These are phyloP conservation scores for Calycina marina DNA, from an alignment of 2,329 filamentous ascomycete species.

Conservation along the genomic window DNA sequence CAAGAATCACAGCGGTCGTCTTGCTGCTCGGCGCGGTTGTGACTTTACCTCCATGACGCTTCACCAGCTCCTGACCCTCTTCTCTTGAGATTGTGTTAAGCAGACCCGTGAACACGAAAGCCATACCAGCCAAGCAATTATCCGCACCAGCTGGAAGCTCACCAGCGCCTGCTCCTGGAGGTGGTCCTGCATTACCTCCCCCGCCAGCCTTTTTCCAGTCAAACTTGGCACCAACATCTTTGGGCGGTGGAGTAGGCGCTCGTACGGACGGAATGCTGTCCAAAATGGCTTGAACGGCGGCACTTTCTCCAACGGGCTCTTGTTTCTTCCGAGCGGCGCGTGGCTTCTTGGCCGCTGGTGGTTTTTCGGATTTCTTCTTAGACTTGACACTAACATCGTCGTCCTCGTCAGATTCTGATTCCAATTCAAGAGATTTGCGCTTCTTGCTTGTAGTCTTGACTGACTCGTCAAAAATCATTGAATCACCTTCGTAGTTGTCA, in stretches of 20 bases:
- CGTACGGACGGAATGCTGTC: slow-evolving; percentile 74
- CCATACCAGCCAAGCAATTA: slow-evolving; percentile 78
- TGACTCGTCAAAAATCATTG: slow-evolving; percentile 22
- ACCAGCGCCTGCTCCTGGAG: slow-evolving; percentile 45
- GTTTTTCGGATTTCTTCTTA: slow-evolving; percentile 19
- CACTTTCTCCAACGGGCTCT: slow-evolving; percentile 48
- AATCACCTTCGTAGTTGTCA: slow-evolving; percentile 30
- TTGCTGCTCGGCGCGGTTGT: slow-evolving; percentile 77
- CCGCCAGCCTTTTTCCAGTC: slow-evolving; percentile 57
- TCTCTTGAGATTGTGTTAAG: slow-evolving; percentile 69
- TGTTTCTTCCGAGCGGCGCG: slow-evolving; percentile 35
- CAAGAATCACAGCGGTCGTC: slow-evolving; percentile 86
- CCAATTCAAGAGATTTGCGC: slow-evolving; percentile 40
- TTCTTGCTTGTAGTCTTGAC: slow-evolving; percentile 31
- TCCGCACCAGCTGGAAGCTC: slow-evolving; percentile 74
- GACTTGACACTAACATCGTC: slow-evolving; percentile 38
- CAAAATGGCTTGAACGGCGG: slow-evolving; percentile 68
- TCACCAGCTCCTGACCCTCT: slow-evolving; percentile 74
- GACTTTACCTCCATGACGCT: slow-evolving; percentile 87
- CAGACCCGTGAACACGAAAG: slow-evolving; percentile 91
- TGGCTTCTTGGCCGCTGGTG: slow-evolving; percentile 22
- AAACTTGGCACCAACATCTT: slow-evolving; percentile 59
- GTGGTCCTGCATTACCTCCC: slow-evolving; percentile 44
- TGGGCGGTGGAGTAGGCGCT: slow-evolving; percentile 69
- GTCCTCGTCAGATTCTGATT: slow-evolving; percentile 41